phyloP scores from a whole-genome alignment of 2,329 filamentous ascomycete species.

The Colletotrichum sublineola region DNA sequence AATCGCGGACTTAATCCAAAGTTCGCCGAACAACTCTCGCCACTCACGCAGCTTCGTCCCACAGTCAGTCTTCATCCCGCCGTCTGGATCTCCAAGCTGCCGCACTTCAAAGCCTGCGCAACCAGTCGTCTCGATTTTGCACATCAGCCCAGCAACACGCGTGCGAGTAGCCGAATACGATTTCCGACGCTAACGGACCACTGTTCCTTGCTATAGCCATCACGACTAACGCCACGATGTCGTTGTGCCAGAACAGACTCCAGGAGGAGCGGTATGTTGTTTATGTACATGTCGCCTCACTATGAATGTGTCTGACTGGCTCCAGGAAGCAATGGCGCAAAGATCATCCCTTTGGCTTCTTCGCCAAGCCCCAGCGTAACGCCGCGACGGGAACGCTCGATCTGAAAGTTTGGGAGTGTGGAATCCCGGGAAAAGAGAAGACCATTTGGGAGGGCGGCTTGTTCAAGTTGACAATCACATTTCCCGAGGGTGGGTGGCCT shows the following conservation, averaged over 20 bases:
- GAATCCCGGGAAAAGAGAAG: conserved; percentile 94
- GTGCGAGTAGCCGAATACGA: conserved; percentile 18
- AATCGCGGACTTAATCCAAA: conserved; percentile 8
- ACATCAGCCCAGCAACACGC: conserved; percentile 16
- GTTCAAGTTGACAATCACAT: conserved; percentile 93
- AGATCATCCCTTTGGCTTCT: conserved; percentile 98
- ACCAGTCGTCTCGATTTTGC: neutral
- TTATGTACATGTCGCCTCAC: conserved; percentile 27
- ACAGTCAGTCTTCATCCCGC: neutral
- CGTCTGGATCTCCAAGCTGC: neutral
- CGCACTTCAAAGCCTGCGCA: neutral
- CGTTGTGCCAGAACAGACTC: conserved; percentile 88
- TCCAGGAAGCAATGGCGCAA: conserved; percentile 93
- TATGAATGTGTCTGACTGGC: conserved; percentile 43
- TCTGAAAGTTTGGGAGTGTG: conserved; percentile 96
- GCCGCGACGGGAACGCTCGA: conserved; percentile 82
- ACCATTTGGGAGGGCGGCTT: conserved; percentile 98
- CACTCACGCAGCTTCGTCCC: conserved; percentile 1
- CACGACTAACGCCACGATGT: conserved; percentile 68
- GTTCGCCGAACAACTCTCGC: neutral
- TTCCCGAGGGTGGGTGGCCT: conserved; percentile 83
- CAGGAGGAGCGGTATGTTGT: conserved; percentile 84
- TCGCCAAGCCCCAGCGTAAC: conserved; percentile 87
- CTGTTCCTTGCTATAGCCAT: neutral
- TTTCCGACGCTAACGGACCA: neutral